phyloP scores from a whole-genome alignment of 148 eudicot species.

The Fagopyrum homotropicum region DNA sequence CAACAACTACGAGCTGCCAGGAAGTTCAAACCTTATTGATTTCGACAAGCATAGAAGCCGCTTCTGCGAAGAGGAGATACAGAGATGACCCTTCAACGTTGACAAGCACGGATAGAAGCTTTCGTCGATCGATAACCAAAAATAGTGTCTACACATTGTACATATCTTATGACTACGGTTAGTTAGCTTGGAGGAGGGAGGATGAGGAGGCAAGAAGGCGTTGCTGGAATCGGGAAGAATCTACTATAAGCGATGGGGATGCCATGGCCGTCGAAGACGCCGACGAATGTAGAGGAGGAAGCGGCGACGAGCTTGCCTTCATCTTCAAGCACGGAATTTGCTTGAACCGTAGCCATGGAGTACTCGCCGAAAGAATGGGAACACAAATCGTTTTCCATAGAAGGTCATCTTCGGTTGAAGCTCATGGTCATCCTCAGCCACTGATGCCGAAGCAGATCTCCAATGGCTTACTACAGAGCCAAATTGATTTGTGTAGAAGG shows the following conservation, averaged over 20 bases:
- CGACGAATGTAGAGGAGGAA: slow-evolving; percentile 60
- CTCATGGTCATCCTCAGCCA: slow-evolving; percentile 24
- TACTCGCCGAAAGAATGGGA: slow-evolving; percentile 78
- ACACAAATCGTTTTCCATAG: slow-evolving; percentile 64
- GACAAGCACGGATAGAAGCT: no score
- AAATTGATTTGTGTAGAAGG: no score
- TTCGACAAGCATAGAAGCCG: no score
- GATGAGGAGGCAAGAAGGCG: no score
- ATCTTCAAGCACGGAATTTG: slow-evolving; percentile 74
- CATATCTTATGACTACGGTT: no score
- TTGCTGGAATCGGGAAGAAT: no score
- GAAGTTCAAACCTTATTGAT: slow-evolving; percentile 70
- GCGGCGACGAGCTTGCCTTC: slow-evolving; percentile 66
- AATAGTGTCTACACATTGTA: no score
- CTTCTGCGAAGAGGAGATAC: no score
- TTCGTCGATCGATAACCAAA: no score
- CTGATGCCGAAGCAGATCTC: slow-evolving; percentile 27
- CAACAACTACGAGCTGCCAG: slow-evolving; percentile 82
- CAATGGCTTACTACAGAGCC: slow-evolving; percentile 18
- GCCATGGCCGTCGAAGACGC: slow-evolving; percentile 92
- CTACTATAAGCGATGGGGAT: slow-evolving; percentile 87
- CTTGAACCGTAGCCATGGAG: slow-evolving; percentile 87
- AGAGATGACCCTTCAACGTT: no score
- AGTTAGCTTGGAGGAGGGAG: no score
- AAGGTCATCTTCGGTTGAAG: slow-evolving; percentile 40